phyloP scores from a whole-genome alignment of 805 yeast genomes.

The Hanseniaspora singularis region DNA sequence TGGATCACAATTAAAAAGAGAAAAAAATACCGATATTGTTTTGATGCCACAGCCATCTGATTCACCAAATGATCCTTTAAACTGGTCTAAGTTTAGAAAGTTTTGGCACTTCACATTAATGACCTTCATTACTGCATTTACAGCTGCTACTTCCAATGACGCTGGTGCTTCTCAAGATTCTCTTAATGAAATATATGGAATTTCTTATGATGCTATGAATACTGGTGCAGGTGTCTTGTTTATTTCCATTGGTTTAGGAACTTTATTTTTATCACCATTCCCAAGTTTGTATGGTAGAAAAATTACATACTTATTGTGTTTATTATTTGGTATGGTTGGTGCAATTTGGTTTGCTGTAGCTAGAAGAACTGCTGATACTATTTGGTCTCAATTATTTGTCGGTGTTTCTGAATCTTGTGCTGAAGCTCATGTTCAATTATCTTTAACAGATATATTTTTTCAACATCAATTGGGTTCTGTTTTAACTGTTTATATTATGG shows the following conservation, averaged over 20 bases:
- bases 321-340: slow-evolving; percentile 48
- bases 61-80: slow-evolving; percentile 52
- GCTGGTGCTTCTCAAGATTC: slow-evolving; percentile 64
- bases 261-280: slow-evolving; percentile 54
- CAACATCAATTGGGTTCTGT: slow-evolving; percentile 66
- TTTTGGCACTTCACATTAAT: slow-evolving; percentile 40
- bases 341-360: slow-evolving; percentile 60
- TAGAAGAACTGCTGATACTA: slow-evolving; percentile 44
- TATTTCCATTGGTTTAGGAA: slow-evolving; percentile 54
- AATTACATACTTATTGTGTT: slow-evolving; percentile 49
- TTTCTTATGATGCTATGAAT: slow-evolving; percentile 58
- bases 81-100: slow-evolving; percentile 38
- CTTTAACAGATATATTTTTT: slow-evolving; percentile 59
- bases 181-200: slow-evolving; percentile 48
- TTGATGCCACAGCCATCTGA: slow-evolving; percentile 55
- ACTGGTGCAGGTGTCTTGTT: slow-evolving; percentile 73
- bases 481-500: slow-evolving; percentile 60
- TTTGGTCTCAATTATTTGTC: slow-evolving; percentile 68
- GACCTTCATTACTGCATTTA: slow-evolving; percentile 50
- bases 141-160: slow-evolving; percentile 63
- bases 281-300: slow-evolving; percentile 60
- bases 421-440: slow-evolving; percentile 58
- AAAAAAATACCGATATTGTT: slow-evolving; percentile 29
- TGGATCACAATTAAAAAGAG: slow-evolving; percentile 28
- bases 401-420: slow-evolving; percentile 75